Evolutionary conservation across 169 alveolate genomes (phyloP).

Genomic region (Eimeria sp.): DNA sequence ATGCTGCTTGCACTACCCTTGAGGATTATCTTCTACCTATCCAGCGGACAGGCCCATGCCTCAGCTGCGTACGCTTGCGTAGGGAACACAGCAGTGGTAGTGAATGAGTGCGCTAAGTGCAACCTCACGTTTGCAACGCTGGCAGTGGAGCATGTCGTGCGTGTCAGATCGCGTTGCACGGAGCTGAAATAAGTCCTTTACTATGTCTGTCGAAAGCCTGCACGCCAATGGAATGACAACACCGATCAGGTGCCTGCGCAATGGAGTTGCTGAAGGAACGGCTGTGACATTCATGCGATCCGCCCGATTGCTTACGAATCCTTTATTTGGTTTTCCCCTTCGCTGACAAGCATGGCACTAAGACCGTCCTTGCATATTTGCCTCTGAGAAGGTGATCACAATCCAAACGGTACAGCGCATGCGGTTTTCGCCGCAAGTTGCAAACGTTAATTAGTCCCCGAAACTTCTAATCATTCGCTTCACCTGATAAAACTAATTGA

Average conservation of each 20-base stretch:
- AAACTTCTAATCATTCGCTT: too few species aligned
- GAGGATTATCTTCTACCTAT: background rate
- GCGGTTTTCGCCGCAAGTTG: background rate
- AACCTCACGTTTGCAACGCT: slow-evolving; percentile 81
- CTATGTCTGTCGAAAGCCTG: slow-evolving; percentile 87
- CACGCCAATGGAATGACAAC: background rate
- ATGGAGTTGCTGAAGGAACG: background rate
- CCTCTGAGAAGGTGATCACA: slow-evolving; percentile 87
- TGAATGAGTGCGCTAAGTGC: background rate
- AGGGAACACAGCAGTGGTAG: background rate
- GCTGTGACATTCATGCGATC: background rate
- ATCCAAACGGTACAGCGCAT: background rate
- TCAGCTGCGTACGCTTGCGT: background rate
- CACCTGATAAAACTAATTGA: too few species aligned
- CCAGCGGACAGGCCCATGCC: background rate
- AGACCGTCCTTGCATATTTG: slow-evolving; percentile 89
- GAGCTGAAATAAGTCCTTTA: slow-evolving; percentile 86
- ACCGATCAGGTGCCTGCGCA: background rate
- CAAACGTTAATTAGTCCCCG: too few species aligned
- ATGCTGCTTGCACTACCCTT: background rate
- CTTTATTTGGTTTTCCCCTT: slow-evolving; percentile 86
- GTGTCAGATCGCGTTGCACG: slow-evolving; percentile 88
- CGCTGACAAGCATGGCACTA: slow-evolving; percentile 89
- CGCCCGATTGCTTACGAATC: slow-evolving; percentile 79
- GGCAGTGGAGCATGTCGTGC: slow-evolving; percentile 89